Evolutionary conservation across 805 yeast species (phyloP).

Genomic region (Hanseniaspora nectarophila): DNA sequence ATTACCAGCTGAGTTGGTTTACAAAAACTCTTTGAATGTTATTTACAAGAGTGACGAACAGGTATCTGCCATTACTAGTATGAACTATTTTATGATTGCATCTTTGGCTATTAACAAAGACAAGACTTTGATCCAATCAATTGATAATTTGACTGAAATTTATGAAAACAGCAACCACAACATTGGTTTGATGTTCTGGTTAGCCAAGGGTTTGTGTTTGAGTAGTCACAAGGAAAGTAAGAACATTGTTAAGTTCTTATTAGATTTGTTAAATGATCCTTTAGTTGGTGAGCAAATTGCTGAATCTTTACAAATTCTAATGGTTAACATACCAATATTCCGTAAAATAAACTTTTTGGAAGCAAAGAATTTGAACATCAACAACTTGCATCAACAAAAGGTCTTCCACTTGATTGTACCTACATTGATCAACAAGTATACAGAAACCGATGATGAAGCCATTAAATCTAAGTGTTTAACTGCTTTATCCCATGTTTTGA

Average conservation of each 20-base stretch:
- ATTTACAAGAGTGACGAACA: slow-evolving; percentile 1
- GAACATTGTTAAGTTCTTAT: slow-evolving; percentile 27
- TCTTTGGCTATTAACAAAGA: slow-evolving; percentile 50
- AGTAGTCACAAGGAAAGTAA: slow-evolving; percentile 37
- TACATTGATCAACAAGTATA: slow-evolving; percentile 39
- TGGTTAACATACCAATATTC: slow-evolving; percentile 55
- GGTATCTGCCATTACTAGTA: slow-evolving; percentile 16
- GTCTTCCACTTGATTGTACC: slow-evolving; percentile 54
- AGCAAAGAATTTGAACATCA: slow-evolving; percentile 43
- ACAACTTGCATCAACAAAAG: slow-evolving; percentile 68
- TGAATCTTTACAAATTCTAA: slow-evolving; percentile 48
- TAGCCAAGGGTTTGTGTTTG: slow-evolving; percentile 55
- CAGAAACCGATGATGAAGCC: slow-evolving; percentile 20
- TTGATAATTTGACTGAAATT: slow-evolving; percentile 26
- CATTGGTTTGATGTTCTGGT: slow-evolving; percentile 43
- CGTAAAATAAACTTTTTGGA: slow-evolving; percentile 32
- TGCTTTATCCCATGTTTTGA: slow-evolving; percentile 55
- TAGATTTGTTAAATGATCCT: slow-evolving; percentile 29
- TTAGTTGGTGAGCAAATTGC: slow-evolving; percentile 34
- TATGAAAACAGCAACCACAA: slow-evolving; percentile 30
- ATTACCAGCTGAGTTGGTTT: not conserved
- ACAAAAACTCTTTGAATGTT: not conserved
- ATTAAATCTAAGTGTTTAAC: slow-evolving; percentile 45
- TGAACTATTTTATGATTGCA: slow-evolving; percentile 43
- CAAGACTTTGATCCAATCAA: slow-evolving; percentile 21